phyloP scores from a whole-genome alignment of 2,329 filamentous ascomycete species.

The Didymella pinodella region DNA sequence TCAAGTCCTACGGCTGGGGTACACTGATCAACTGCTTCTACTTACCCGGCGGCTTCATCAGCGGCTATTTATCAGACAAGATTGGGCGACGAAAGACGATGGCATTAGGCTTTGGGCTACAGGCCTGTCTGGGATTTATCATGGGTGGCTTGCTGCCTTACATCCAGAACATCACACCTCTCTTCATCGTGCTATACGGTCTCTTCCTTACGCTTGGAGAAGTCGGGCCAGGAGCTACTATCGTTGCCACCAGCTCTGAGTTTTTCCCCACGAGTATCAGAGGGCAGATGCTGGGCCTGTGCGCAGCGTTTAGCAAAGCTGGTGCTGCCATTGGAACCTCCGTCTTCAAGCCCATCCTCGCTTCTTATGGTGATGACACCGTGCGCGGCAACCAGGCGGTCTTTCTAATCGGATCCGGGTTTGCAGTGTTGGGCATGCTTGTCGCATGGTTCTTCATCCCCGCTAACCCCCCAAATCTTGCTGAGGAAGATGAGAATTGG shows the following conservation, averaged over 20 bases:
- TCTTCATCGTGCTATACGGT: conserved; percentile 43
- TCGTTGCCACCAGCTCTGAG: conserved; percentile 33
- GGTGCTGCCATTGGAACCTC: conserved; percentile 39
- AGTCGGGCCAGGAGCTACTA: conserved; percentile 32
- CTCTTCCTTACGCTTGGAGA: conserved; percentile 40
- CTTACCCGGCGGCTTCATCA: conserved; percentile 38
- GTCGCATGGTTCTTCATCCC: conserved; percentile 45
- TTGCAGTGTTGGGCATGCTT: conserved; percentile 35
- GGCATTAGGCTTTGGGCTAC: conserved; percentile 34
- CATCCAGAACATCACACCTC: conserved; percentile 42
- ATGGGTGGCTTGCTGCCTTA: conserved; percentile 34
- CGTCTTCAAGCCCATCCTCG: conserved; percentile 38
- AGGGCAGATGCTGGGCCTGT: conserved; percentile 39
- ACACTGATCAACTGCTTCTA: conserved; percentile 35
- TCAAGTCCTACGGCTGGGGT: conserved; percentile 37
- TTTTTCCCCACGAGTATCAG: conserved; percentile 39
- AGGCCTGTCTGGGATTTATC: conserved; percentile 38
- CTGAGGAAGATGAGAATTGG: conserved; percentile 42
- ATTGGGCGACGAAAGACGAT: conserved; percentile 38
- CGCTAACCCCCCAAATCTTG: conserved; percentile 32
- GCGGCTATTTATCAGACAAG: conserved; percentile 37
- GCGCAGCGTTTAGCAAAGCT: conserved; percentile 35
- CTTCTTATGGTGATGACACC: conserved; percentile 31
- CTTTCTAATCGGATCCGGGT: conserved; percentile 37
- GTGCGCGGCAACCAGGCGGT: conserved; percentile 36